A percentile compares a stretch with the other conserved stretches of the same genome.
These are phyloP conservation scores for Rhizophora apiculata DNA, from an alignment of 345 rosid species.

Conservation along the genomic window DNA sequence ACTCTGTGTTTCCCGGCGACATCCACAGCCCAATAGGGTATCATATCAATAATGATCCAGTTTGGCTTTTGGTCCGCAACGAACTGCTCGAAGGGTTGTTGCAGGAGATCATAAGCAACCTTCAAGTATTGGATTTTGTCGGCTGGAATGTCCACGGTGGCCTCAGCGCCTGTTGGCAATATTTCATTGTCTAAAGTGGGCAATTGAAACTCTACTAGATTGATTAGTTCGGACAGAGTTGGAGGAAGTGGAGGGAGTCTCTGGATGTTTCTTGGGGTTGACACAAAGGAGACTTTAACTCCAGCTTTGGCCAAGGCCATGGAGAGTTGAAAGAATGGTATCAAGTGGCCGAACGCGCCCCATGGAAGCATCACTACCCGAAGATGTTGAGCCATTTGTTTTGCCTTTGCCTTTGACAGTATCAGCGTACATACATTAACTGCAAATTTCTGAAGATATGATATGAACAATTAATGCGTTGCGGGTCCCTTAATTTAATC, in stretches of 20 bases:
- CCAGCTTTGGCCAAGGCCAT: slow-evolving; percentile 20
- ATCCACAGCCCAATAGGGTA: slow-evolving; percentile 19
- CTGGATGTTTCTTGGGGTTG: slow-evolving; percentile 19
- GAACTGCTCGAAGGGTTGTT: slow-evolving; percentile 22
- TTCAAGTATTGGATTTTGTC: slow-evolving; percentile 22
- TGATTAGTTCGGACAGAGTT: not conserved
- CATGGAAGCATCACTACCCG: slow-evolving; percentile 27
- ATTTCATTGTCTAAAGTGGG: slow-evolving; percentile 9
- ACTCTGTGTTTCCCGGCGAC: slow-evolving; percentile 20
- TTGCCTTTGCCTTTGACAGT: not conserved
- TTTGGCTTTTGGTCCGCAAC: slow-evolving; percentile 12
- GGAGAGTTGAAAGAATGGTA: slow-evolving; percentile 25
- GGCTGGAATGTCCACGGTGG: slow-evolving; percentile 34
- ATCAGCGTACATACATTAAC: too few species aligned
- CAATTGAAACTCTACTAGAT: slow-evolving; percentile 16
- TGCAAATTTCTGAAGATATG: too few species aligned
- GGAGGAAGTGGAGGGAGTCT: slow-evolving; percentile 30
- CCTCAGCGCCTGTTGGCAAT: slow-evolving; percentile 27
- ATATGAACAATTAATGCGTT: too few species aligned
- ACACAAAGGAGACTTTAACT: slow-evolving; percentile 17
- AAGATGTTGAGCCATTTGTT: slow-evolving; percentile 14
- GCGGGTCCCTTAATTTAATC: too few species aligned
- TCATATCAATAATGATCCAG: slow-evolving; percentile 27
- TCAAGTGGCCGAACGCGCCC: slow-evolving; percentile 25
- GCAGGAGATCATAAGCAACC: slow-evolving; percentile 29